A percentile compares a stretch with the other conserved stretches of the same genome.
Evolutionary conservation across 2,329 filamentous ascomycete genomes (phyloP).

Genomic region (Polytolypa hystricis): DNA sequence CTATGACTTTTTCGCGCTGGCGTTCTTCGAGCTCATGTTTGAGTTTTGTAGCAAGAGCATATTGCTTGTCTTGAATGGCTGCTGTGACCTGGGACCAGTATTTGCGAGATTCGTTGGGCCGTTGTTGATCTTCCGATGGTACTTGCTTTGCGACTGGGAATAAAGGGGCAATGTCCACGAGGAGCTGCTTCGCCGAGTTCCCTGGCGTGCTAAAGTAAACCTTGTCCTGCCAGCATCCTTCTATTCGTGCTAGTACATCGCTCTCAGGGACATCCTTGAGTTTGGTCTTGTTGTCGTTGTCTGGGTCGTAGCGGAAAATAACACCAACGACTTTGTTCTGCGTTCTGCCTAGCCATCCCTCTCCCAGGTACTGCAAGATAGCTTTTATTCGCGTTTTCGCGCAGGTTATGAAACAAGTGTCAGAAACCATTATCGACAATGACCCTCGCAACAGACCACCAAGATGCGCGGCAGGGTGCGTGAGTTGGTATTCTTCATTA

Average conservation of each 20-base stretch:
- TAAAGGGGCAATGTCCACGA: slow-evolving; percentile 83
- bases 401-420: slow-evolving; percentile 80
- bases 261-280: slow-evolving; percentile 80
- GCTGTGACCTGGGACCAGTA: slow-evolving; percentile 84
- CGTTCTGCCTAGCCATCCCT: slow-evolving; percentile 84
- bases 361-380: slow-evolving; percentile 85
- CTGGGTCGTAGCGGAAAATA: slow-evolving; percentile 79
- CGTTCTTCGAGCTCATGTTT: slow-evolving; percentile 88
- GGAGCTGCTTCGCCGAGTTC: slow-evolving; percentile 48
- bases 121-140: slow-evolving; percentile 66
- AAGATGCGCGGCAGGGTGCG: slow-evolving; percentile 85
- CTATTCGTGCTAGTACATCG: slow-evolving; percentile 70
- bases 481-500: slow-evolving; percentile 88
- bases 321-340: slow-evolving; percentile 89
- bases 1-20: slow-evolving; percentile 73
- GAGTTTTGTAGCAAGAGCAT: slow-evolving; percentile 66
- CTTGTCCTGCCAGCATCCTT: slow-evolving; percentile 73
- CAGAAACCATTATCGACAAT: slow-evolving; percentile 82
- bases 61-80: slow-evolving; percentile 76
- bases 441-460: slow-evolving; percentile 78
- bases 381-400: slow-evolving; percentile 83
- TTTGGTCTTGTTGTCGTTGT: slow-evolving; percentile 66
- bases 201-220: slow-evolving; percentile 47
- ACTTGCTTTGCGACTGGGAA: slow-evolving; percentile 66
- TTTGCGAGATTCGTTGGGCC: slow-evolving; percentile 77